Percentiles rank a stretch among this genome's conserved stretches.
Conservation (phyloP, 2,329 filamentous ascomycete species). For the Talaromyces sp. region DNA sequence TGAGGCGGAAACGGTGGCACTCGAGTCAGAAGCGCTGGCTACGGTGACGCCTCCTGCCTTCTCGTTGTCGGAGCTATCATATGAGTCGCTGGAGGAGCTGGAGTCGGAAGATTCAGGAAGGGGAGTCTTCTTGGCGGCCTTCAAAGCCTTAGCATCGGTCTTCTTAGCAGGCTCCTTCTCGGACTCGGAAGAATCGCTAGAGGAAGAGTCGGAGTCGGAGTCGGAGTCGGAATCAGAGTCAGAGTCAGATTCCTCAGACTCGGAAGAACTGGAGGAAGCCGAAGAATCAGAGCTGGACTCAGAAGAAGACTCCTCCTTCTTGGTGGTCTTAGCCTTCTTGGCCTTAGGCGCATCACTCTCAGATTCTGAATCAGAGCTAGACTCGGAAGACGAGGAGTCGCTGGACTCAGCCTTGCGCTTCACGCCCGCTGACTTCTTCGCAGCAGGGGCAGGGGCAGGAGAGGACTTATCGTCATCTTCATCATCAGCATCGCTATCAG, state of each 20-base stretch:
- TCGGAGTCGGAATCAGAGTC: conserved; percentile 20
- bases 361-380: conserved; percentile 50
- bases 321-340: conserved; percentile 56
- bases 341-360: conserved; percentile 52
- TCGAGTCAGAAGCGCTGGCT: conserved; percentile 32
- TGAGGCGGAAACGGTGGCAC: conserved; percentile 35
- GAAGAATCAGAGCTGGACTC: conserved; percentile 10
- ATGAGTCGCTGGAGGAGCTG: conserved; percentile 26
- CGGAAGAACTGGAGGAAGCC: conserved; percentile 21
- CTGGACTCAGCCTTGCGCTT: conserved; percentile 62
- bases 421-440: conserved; percentile 44
- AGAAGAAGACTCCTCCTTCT: conserved; percentile 37
- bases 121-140: conserved; percentile 39
- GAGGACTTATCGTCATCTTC: conserved; percentile 56
- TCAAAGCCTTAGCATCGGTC: conserved; percentile 33
- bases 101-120: conserved; percentile 42
- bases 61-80: conserved; percentile 28
- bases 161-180: conserved; percentile 30
- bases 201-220: conserved; percentile 20
- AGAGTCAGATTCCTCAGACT: conserved; percentile 25
- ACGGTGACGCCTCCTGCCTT: conserved; percentile 23
- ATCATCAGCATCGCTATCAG: conserved; percentile 56
- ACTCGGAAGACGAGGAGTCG: conserved; percentile 46
- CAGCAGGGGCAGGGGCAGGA: conserved; percentile 33
- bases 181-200: conserved; percentile 29